Evolutionary conservation across 179 eudicot species (phyloP), one percentile per base, ranked within the genome.

Genomic region (Beta lomatogona): DNA sequence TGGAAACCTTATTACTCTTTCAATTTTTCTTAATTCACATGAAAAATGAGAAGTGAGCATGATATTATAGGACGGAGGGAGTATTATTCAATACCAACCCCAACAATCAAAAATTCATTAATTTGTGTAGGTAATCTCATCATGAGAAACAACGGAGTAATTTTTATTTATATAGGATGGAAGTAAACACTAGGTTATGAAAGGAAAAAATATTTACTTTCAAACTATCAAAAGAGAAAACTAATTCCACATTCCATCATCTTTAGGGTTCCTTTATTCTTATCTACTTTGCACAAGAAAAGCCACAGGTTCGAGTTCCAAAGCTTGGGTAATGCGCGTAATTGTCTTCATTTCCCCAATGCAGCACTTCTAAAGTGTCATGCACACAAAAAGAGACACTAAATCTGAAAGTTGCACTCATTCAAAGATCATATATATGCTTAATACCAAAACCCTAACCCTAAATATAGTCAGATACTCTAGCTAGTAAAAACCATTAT

Each of bases 381-480:
- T 59, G 77, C 77, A 71, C 82, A 79, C 82, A 83, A 74, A 83
- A 79, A 75, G 79, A 83, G 76, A 73, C 79, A 64, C 71, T 60
- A 22, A 73, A 25, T 46, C 75, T 74, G 19, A 83, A 48, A 73
- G 45, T 44, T 58, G 69, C 73, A 66, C 82, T 79, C 74, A 78
- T 73, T 31, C 70, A 58, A 71, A 59, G 0, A 68, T 68, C 16
- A 14, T n/a, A 46, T n/a, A 18, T 65, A 66, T 54, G 58, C 70
- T 28, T 16, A 53, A 53, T 60, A 21, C 76, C 78, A 67, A 82
- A 87, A 80, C 86, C 86, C 87, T 82, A 87, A 84, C 85, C 87
- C 85, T 80, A 81, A 65, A 45, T 21, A 67, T n/a, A 48, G 19
- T 18, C 4, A n/a, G 55, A n/a, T 13, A n/a, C n/a, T n/a, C n/a